These are phyloP conservation scores for Mortierella sp. DNA, from an alignment of 371 early-diverging fungal genomes.

Conservation along the genomic window DNA sequence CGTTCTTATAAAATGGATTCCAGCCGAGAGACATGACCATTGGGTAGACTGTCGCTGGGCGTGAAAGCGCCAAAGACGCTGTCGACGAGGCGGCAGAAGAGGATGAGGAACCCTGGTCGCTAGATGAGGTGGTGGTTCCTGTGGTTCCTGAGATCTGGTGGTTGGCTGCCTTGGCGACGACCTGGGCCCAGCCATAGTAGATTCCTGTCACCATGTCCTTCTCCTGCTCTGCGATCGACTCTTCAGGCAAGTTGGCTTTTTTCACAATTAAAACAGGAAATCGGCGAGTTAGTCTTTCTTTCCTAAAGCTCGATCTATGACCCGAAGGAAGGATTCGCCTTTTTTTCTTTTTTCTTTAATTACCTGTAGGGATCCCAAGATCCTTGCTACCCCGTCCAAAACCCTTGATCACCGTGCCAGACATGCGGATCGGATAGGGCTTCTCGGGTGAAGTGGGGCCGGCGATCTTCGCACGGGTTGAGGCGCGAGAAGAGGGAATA, in stretches of 20 bases:
- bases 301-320: not conserved
- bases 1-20: slow-evolving; percentile 98
- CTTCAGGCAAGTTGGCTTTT: slow-evolving; percentile 90
- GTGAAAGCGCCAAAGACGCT: slow-evolving; percentile 32
- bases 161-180: slow-evolving; percentile 55
- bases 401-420: slow-evolving; percentile 87
- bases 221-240: slow-evolving; percentile 74
- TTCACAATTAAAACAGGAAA: not conserved
- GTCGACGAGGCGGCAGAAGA: slow-evolving; percentile 18
- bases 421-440: slow-evolving; percentile 80
- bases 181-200: slow-evolving; percentile 94
- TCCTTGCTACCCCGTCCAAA: slow-evolving; percentile 97
- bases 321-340: not conserved
- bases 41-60: slow-evolving; percentile 71
- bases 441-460: slow-evolving; percentile 61
- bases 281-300: too few species aligned
- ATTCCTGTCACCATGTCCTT: slow-evolving; percentile 84
- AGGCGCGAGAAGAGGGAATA: not conserved
- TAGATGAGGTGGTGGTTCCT: slow-evolving; percentile 1
- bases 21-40: slow-evolving; percentile 99
- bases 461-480: slow-evolving; percentile 63
- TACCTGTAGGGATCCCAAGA: slow-evolving; percentile 97
- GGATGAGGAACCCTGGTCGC: slow-evolving; percentile 11
- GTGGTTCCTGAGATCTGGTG: slow-evolving; percentile 1
- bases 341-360: not conserved